Evolutionary conservation across 2,329 filamentous ascomycete genomes (phyloP).

Genomic region (Diplodia corticola): DNA sequence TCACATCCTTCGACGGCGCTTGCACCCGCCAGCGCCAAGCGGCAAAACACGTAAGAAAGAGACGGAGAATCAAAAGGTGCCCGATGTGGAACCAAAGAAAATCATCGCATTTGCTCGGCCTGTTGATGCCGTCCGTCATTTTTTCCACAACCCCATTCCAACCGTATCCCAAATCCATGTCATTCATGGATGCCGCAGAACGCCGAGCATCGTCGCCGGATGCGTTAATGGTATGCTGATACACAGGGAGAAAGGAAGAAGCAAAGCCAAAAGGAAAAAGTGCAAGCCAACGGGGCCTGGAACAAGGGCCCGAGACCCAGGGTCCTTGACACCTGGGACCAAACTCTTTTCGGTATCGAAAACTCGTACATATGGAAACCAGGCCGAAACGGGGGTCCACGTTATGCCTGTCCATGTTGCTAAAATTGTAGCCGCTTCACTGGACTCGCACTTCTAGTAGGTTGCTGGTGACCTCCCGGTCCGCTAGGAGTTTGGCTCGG

Average conservation of each 20-base stretch:
- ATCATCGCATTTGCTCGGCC: conserved; percentile 3
- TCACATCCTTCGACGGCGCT: neutral
- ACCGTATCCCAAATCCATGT: neutral
- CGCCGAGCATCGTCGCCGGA: neutral
- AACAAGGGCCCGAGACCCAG: neutral
- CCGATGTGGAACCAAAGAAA: neutral
- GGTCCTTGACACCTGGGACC: neutral
- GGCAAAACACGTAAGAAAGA: neutral
- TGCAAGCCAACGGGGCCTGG: neutral
- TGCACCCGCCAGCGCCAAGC: neutral
- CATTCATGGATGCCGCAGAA: neutral
- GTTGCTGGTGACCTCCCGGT: neutral
- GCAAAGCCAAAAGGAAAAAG: neutral
- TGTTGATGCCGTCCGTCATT: neutral
- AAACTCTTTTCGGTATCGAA: neutral
- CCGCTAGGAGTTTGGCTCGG: neutral
- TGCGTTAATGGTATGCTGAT: conserved; percentile 19
- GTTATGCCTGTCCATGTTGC: neutral
- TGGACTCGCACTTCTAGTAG: neutral
- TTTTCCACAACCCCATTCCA: neutral
- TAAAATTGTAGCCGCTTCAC: conserved; percentile 14
- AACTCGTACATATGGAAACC: neutral
- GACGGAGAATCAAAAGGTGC: neutral
- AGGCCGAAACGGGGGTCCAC: neutral
- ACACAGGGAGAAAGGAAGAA: conserved; percentile 9